Conservation (phyloP, 495 filamentous ascomycete genomes). For the Penicillium turbatum region DNA sequence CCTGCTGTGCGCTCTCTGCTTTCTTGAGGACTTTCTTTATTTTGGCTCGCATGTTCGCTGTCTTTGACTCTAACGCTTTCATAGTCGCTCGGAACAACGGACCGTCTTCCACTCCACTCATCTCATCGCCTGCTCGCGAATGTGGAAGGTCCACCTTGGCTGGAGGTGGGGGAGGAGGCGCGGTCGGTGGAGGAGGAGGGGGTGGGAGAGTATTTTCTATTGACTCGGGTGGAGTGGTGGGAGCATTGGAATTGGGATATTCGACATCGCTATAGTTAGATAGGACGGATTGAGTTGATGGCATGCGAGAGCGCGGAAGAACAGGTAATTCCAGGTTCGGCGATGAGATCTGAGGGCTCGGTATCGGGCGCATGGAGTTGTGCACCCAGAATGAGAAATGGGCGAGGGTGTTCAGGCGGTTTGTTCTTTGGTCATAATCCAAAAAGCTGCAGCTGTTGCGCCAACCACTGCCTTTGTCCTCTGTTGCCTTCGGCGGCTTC, state of each 20-base stretch:
- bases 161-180: slow-evolving; percentile 45
- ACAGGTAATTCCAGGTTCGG: slow-evolving; percentile 66
- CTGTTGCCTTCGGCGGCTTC: slow-evolving; percentile 77
- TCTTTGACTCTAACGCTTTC: slow-evolving; percentile 95
- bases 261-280: slow-evolving; percentile 71
- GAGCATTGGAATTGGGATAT: slow-evolving; percentile 51
- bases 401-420: slow-evolving; percentile 80
- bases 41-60: slow-evolving; percentile 82
- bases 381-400: slow-evolving; percentile 94
- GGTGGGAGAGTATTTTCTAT: slow-evolving; percentile 41
- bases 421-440: slow-evolving; percentile 91
- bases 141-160: slow-evolving; percentile 85
- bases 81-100: slow-evolving; percentile 95
- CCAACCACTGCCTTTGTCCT: slow-evolving; percentile 90
- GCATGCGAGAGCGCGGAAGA: slow-evolving; percentile 71
- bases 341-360: slow-evolving; percentile 49
- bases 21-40: slow-evolving; percentile 96
- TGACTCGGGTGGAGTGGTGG: slow-evolving; percentile 58
- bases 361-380: slow-evolving; percentile 48
- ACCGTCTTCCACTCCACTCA: slow-evolving; percentile 84
- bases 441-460: slow-evolving; percentile 93
- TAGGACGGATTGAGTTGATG: slow-evolving; percentile 75
- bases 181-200: slow-evolving; percentile 33
- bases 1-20: slow-evolving; percentile 77
- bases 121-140: slow-evolving; percentile 80